Base-by-base conservation (phyloP, 176 grass and related monocot genomes). In the Dendrocalamus sinicus region DNA sequence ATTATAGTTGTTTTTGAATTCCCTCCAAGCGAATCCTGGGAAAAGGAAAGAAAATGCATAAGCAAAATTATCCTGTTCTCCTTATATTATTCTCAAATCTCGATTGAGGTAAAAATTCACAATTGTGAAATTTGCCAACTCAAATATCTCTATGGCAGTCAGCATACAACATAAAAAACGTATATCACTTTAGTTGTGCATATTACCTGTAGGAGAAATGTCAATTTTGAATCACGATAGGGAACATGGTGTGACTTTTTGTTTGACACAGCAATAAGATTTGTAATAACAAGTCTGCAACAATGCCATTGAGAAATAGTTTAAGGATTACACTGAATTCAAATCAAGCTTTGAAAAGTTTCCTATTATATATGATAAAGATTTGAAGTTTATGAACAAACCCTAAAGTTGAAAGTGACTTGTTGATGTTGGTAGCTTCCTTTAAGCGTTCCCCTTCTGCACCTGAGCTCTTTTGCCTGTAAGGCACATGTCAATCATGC, bases 1-100 rank as follows among this genome's bases (percentile, higher is more conserved):
- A 99, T 94, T 72, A 99, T 99, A 45, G 91, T 95, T 28, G 96
- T 99, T 81, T 99, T 99, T 37, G 96, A 99, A 84, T 99, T 99
- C 41, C 93, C 96, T 85, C 96, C 96, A 28, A 99, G 90, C 0
- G 93, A 99, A 80, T 99, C 96, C 96, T 99, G 79, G 24, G 87
- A 91, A 84, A 70, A 20, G 26, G 24, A 61, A 16, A 88, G 40
- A 76, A 77, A 83, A 83, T 55, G 26, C 23, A 67, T 80, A 63
- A 86, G 14, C 52, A 80, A 80, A 73, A 50, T 9, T 70, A 64
- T 72, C 10, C 11, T 8, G 10, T 7, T 60, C 61, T 72, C 61
- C 23, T 73, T 62, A 12, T 60, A 35, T 46, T 45, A 32, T 43
- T 24, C 43, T 59, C 14, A 43, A 61, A 43, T 11, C 68, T 68